These are phyloP conservation scores for Phytophthora litchii DNA, from an alignment of 352 stramenopile species.

Conservation along the genomic window DNA sequence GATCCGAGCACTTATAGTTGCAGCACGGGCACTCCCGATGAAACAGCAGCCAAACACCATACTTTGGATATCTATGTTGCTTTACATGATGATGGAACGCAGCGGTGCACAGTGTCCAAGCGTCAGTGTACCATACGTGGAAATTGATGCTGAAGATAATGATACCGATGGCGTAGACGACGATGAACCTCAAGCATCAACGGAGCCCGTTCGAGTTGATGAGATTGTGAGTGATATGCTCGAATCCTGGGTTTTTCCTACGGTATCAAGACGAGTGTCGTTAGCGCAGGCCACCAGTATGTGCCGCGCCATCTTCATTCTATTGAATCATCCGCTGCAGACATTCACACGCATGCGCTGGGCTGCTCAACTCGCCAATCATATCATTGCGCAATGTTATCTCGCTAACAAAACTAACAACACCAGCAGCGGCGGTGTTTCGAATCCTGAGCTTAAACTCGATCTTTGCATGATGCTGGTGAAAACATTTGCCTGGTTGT, in stretches of 20 bases:
- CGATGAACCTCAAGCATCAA: conserved; percentile 45
- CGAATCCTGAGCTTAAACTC: conserved; percentile 40
- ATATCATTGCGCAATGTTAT: conserved; percentile 70
- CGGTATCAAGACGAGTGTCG: conserved; percentile 53
- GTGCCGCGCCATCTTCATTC: conserved; percentile 67
- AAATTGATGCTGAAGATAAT: conserved; percentile 56
- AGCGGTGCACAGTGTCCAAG: conserved; percentile 67
- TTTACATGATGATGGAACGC: conserved; percentile 86
- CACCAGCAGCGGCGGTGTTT: conserved; percentile 1
- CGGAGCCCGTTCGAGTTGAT: conserved; percentile 62
- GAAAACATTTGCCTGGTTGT: conserved; percentile 61
- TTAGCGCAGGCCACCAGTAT: conserved; percentile 55
- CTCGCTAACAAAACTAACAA: conserved; percentile 60
- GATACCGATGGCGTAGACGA: conserved; percentile 36
- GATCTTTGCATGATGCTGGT: conserved; percentile 70
- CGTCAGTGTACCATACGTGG: conserved; percentile 69
- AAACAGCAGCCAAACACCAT: conserved; percentile 68
- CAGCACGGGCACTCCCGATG: conserved; percentile 53
- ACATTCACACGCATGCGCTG: conserved; percentile 54
- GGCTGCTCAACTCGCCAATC: conserved; percentile 47
- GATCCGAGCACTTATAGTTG: conserved; percentile 48
- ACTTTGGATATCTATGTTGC: conserved; percentile 74
- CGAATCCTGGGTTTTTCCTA: conserved; percentile 59
- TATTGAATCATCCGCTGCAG: conserved; percentile 71
- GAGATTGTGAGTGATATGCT: conserved; percentile 55